Base-by-base conservation (phyloP, 148 eudicot genomes). In the Chenopodium formosanum region DNA sequence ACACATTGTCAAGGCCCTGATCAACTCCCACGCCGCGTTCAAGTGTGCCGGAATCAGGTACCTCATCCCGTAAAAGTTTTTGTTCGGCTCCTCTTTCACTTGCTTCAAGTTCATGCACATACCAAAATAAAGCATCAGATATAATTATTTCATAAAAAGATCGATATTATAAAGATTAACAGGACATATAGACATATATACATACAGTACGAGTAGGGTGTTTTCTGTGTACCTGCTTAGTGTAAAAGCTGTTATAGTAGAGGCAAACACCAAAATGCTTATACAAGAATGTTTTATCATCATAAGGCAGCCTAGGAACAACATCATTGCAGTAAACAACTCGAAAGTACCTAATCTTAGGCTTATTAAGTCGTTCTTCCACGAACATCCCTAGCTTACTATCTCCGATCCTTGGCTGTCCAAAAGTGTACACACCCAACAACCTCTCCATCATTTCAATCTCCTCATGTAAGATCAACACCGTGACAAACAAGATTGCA, bases 371-470 rank as follows among this genome's bases (percentile, higher is more conserved):
- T 16, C 79, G 53, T 11, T 63, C 77, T 53, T 83, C 81, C 89
- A 91, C 87, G 64, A 80, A 90, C 22, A 73, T 79, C 9, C 90
- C 91, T 47, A 92, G 89, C 23, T 71, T 72, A 44, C 37, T 65
- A 76, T 94, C 89, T 44, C 93, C 98, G 65, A 94, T 88, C 67
- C 92, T 90, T 0, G 98, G 98, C 78, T 94, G 97, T 22, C 98
- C 98, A 64, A 88, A 94, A 12, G 97, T 94, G 77, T 93, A 92
- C 9, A 94, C 84, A 1, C 85, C 95, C 74, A 84, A 85, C 72
- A 91, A 52, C 58, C 88, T 89, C 56, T 73, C 44, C 75, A 94
- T 32, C 77, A 93, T 13, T 17, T 29, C 70, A 1, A 8, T 77
- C 88, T 92, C 97, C 7, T 81, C 74, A 46, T 90, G 91, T 17